These are phyloP conservation scores for Podila minutissima DNA, from an alignment of 192 early-diverging fungal genomes.

Conservation along the genomic window DNA sequence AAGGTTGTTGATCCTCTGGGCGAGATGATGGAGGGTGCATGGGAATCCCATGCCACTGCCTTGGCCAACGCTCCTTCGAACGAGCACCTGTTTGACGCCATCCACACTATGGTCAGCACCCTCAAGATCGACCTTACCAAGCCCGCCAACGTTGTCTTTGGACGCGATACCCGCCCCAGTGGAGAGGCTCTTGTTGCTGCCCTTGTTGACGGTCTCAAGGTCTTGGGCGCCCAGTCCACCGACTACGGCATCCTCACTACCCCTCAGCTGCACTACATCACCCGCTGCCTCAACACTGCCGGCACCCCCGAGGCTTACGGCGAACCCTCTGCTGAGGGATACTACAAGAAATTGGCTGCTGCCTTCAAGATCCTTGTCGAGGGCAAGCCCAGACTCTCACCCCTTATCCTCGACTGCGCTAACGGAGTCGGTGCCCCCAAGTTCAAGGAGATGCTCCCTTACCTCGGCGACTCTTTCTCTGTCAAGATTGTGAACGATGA, in stretches of 20 bases:
- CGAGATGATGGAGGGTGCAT: conserved; percentile 97
- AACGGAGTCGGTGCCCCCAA: conserved; percentile 98
- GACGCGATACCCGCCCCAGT: conserved; percentile 93
- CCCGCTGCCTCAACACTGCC: conserved; percentile 86
- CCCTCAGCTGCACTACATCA: conserved; percentile 96
- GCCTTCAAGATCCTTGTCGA: conserved; percentile 87
- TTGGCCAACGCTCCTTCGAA: conserved; percentile 86
- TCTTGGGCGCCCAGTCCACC: conserved; percentile 70
- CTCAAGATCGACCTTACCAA: conserved; percentile 78
- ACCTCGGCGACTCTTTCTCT: conserved; percentile 71
- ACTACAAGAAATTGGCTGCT: conserved; percentile 88
- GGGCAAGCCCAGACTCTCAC: conserved; percentile 74
- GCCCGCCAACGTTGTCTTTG: conserved; percentile 82
- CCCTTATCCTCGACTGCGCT: conserved; percentile 88
- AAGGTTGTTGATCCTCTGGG: conserved; percentile 98
- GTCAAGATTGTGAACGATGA: conserved; percentile 83
- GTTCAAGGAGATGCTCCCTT: conserved; percentile 76
- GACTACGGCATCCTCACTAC: conserved; percentile 94
- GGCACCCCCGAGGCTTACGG: conserved; percentile 83
- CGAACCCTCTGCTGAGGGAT: conserved; percentile 90
- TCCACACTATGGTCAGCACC: conserved; percentile 70
- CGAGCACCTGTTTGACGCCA: conserved; percentile 65
- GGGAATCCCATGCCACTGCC: conserved; percentile 92
- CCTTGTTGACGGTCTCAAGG: conserved; percentile 84
- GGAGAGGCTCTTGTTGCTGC: conserved; percentile 83